Percentiles rank a stretch among this genome's conserved stretches.
These are phyloP conservation scores for Termitomyces sp. DNA, from an alignment of 1,284 basidiomycete species.

Conservation along the genomic window DNA sequence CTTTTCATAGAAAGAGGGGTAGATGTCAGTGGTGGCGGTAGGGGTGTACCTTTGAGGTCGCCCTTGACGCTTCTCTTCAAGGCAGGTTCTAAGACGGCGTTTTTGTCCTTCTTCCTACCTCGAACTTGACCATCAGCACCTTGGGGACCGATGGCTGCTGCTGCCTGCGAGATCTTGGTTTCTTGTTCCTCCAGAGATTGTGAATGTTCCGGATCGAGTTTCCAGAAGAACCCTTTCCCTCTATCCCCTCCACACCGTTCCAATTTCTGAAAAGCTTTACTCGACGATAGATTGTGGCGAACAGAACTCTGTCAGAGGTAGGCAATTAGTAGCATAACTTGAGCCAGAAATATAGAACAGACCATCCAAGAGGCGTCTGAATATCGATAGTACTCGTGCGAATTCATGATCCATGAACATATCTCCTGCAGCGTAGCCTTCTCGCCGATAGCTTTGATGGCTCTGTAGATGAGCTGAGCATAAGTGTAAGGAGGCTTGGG, in stretches of 20 bases:
- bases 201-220: slow-evolving; percentile 70
- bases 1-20: slow-evolving; percentile 46
- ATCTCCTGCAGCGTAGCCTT: slow-evolving; percentile 91
- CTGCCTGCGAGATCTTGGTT: slow-evolving; percentile 40
- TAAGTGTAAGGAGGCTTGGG: slow-evolving; percentile 76
- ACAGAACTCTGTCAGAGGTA: slow-evolving; percentile 68
- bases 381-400: slow-evolving; percentile 85
- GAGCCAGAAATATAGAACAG: slow-evolving; percentile 23
- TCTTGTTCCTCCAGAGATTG: slow-evolving; percentile 67
- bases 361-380: slow-evolving; percentile 88
- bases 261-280: slow-evolving; percentile 83
- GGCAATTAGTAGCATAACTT: slow-evolving; percentile 5
- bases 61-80: slow-evolving; percentile 63
- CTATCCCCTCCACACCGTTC: slow-evolving; percentile 80
- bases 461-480: slow-evolving; percentile 73
- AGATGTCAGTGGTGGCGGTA: slow-evolving; percentile 64
- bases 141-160: slow-evolving; percentile 26
- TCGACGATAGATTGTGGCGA: slow-evolving; percentile 86
- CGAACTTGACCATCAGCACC: slow-evolving; percentile 27
- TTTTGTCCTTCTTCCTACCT: slow-evolving; percentile 52
- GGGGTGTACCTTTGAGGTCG: slow-evolving; percentile 45
- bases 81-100: slow-evolving; percentile 45
- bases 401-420: slow-evolving; percentile 85
- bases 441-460: slow-evolving; percentile 74
- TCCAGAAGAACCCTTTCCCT: slow-evolving; percentile 89